Evolutionary conservation across 1,284 basidiomycete genomes (phyloP), one percentile per base, ranked within the genome.

Genomic region (Rhodofomes roseus): DNA sequence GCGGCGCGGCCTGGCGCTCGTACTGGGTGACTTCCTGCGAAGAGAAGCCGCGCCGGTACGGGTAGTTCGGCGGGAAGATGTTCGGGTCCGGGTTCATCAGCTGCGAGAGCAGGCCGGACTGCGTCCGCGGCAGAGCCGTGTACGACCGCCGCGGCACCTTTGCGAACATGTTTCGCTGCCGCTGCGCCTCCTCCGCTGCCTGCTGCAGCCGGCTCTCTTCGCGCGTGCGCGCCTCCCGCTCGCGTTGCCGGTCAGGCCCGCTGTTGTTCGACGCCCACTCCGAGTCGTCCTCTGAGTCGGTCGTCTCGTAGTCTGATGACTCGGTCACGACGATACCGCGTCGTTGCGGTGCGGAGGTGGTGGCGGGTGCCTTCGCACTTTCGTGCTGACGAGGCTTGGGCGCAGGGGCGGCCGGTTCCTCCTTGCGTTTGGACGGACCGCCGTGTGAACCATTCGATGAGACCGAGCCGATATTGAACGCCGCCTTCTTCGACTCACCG

Each of bases 131-230:
- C 54, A 87, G 75, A 64, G 84, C 81, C 67, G 84, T 81, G 65
- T 88, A 86, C 25, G 85, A 84, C 40, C 82, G 78, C 55, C 84
- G 79, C 4, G 91, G 89, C 11, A 89, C 78, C 74, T 93, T 94
- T 59, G 83, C 79, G 68, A 95, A 93, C 81, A 94, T 80, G 18
- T 90, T 85, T 36, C 82, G 81, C 67, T 92, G 84, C 6, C 87
- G 80, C 66, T 86, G 82, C 18, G 81, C 86, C n/a, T 90, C 87
- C 65, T 82, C 60, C n/a, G 79, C 81, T 25, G 81, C 83, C 65
- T 78, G 74, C 12, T 67, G 74, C 22, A 79, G 62, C 11, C 72
- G 71, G 2, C 63, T 68, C 60, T 75, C 74, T 62, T 76, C 75
- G 50, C 65, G 70, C 63, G 64, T 65, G 62, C 65, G 61, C 53